Percentiles rank a stretch among this genome's conserved stretches.
Evolutionary conservation across 352 stramenopile genomes (phyloP).

Genomic region (Globisporangium middletonii): DNA sequence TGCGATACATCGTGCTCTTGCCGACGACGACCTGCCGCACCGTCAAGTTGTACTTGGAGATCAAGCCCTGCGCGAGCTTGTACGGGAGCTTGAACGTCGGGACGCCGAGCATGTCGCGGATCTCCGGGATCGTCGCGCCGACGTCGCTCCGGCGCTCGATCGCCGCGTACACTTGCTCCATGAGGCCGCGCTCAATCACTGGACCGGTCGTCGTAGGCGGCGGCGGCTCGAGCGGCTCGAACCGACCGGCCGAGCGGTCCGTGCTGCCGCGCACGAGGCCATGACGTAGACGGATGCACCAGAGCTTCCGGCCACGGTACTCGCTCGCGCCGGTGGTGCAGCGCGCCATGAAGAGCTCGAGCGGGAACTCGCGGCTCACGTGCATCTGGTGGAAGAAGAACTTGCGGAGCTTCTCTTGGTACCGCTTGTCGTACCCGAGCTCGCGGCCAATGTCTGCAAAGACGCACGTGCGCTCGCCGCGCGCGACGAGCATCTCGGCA

Average conservation of each 20-base stretch:
- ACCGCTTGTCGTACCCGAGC: conserved; percentile 65
- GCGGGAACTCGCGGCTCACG: conserved; percentile 40
- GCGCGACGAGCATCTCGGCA: conserved; percentile 51
- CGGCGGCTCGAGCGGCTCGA: conserved; percentile 13
- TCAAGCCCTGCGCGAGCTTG: conserved; percentile 71
- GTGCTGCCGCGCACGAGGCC: neutral
- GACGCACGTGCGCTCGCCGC: conserved; percentile 64
- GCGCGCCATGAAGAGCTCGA: conserved; percentile 77
- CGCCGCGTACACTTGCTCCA: conserved; percentile 70
- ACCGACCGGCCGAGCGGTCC: conserved; percentile 15
- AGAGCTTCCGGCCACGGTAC: conserved; percentile 66
- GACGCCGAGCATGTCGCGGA: conserved; percentile 70
- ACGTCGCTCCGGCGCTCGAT: conserved; percentile 42
- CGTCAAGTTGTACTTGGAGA: conserved; percentile 72
- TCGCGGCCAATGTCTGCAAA: conserved; percentile 85
- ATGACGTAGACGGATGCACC: conserved; percentile 59
- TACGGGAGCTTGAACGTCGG: conserved; percentile 83
- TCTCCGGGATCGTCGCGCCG: conserved; percentile 71
- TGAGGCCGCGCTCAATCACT: conserved; percentile 65
- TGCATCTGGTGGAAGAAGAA: conserved; percentile 79
- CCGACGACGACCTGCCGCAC: conserved; percentile 74
- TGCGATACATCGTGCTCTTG: conserved; percentile 81
- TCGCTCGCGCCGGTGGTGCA: conserved; percentile 56
- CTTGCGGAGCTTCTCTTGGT: conserved; percentile 78
- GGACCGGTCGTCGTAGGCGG: conserved; percentile 16